Evolutionary conservation across 2,329 filamentous ascomycete genomes (phyloP), one percentile per base, ranked within the genome.

Genomic region (Pestalotiopsis sp.): DNA sequence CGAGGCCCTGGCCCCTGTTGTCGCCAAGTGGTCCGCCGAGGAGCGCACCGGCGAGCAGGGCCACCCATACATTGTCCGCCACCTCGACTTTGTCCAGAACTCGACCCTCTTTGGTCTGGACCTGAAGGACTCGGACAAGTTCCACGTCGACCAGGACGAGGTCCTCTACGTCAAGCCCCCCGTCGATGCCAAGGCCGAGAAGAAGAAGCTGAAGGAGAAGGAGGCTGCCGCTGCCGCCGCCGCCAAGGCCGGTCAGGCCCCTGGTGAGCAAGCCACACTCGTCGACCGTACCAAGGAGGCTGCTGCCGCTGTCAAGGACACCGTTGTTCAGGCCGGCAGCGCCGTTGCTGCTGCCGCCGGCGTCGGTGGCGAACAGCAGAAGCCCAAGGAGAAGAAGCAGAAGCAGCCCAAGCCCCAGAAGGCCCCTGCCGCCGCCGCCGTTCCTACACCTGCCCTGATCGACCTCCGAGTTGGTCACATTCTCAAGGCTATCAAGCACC

Each of bases 391-490:
- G 81, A 97, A 97, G 89, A 96, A 97, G 82, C 91, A 92, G 78
- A 97, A 97, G 84, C 89, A 90, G 60, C 91, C 92, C 67, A 96
- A 95, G 84, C 89, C 88, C 72, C 90, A 85, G 70, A 90, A 91
- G 80, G 86, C 90, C 6, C 83, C 91, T 14, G 84, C 93, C 5
- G 87, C 89, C 64, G 88, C 94, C 65, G 92, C 94, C 13, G 92
- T 93, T 1, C 90, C 94, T 4, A 93, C 93, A 1, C 96, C 96
- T 2, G 86, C 88, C 69, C 89, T 97, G 70, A 98, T 99, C 79
- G 96, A 99, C 80, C 91, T 99, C 65, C 92, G 96, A 72, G 95
- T 99, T 70, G 96, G 96, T 70, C 96, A 98, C 85, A 98, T 99
- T 75, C 91, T 99, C 78, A 97, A 98, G 83, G 95, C 95, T 65